These are phyloP conservation scores for Umbelopsis sp. DNA, from an alignment of 192 early-diverging fungal species.

Conservation along the genomic window DNA sequence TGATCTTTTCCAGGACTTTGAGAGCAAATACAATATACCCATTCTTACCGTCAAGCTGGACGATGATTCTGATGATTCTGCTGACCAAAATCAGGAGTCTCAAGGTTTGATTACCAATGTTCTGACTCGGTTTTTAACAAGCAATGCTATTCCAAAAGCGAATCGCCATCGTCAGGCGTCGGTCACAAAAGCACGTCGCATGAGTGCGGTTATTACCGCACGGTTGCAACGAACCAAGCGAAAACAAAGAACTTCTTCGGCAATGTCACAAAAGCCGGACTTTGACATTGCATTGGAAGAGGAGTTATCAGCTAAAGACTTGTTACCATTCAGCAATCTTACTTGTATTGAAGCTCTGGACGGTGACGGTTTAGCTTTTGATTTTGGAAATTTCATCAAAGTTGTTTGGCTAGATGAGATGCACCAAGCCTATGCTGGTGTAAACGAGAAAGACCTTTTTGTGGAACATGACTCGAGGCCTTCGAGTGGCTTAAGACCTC, in stretches of 20 bases:
- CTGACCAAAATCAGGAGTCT: not conserved
- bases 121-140: not conserved
- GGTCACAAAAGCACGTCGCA: not conserved
- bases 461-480: too few relatives aligned
- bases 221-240: not conserved
- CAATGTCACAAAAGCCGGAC: not conserved
- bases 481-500: too few relatives aligned
- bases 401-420: conserved; percentile 23
- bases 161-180: not conserved
- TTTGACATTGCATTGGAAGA: not conserved
- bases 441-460: too few relatives aligned
- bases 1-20: conserved; percentile 15
- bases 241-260: not conserved
- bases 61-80: conserved; percentile 11
- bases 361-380: conserved; percentile 34
- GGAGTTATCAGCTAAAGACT: conserved; percentile 17
- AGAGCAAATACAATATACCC: conserved; percentile 5
- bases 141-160: not conserved
- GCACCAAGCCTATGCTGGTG: not conserved
- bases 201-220: not conserved
- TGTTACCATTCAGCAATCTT: conserved; percentile 34
- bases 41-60: conserved; percentile 19
- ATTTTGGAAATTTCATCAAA: conserved; percentile 44
- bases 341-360: conserved; percentile 30
- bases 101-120: not conserved